Base-by-base conservation (phyloP, 768 basidiomycete genomes). In the Lepiota venenata region DNA sequence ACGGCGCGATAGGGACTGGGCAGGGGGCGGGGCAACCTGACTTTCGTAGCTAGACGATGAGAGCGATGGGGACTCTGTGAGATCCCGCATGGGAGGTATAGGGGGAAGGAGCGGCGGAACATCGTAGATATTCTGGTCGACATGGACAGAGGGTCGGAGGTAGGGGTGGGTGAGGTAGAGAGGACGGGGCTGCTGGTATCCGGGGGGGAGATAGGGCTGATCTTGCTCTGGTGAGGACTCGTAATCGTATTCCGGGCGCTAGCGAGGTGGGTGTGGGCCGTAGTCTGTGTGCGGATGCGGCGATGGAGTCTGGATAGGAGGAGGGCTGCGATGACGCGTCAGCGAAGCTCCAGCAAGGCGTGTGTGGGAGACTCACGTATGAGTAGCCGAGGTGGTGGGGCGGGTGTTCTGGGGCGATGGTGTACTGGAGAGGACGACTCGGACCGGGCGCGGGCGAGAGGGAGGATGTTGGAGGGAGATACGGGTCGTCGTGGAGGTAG, bases 381-480 rank as follows among this genome's bases (percentile, higher is more conserved):
- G 32, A 3, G 32, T 32, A 32, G 9, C 9, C 32, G 8, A 32
- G 32, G 2, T 32, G 32, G 2, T 32, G 32, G 32, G 40, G 27
- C 11, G 38, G 16, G 22, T 47, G 32, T 8, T 54, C 52, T 21
- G 52, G 52, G 25, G 52, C 37, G 35, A 54, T 12, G 12, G 45
- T 47, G 32, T 54, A 54, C 15, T 40, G 10, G n/a, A 54, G 45
- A n/a, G 52, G 52, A 37, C 32, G 32, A 32, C 52, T 54, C 52
- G 52, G 52, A 47, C 47, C 25, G 20, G 37, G 45, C 2, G 22
- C 41, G 11, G 52, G 38, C 4, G 44, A 21, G 20, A 21, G 16
- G 21, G 37, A 45, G 11, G 20, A 21, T 16, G 45, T 54, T 15
- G 52, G 27, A 12, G 52, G 52, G 16, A 47, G 52, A 47, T 54